Conservation (phyloP, 805 yeast species). For the Wickerhamiella cacticola region DNA sequence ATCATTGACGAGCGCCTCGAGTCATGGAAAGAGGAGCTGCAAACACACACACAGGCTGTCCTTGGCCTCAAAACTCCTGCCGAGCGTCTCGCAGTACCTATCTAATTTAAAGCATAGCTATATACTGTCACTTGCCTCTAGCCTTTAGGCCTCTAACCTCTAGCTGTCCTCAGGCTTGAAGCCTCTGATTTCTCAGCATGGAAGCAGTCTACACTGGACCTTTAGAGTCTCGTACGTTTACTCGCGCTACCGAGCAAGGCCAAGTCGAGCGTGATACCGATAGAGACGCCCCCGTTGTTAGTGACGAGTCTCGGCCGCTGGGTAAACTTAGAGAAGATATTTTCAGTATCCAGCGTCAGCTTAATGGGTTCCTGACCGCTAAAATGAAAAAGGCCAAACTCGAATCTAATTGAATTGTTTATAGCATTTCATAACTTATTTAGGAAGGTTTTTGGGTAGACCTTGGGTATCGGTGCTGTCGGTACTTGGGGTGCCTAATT, state of each 20-base stretch:
- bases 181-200: constrained; percentile 7
- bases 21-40: constrained; percentile 29
- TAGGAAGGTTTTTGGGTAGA: no score
- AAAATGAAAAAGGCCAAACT: constrained; percentile 16
- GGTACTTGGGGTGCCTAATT: no score
- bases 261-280: constrained; percentile 14
- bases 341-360: constrained; percentile 21
- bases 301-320: constrained; percentile 16
- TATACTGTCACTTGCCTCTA: neutral
- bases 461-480: no score
- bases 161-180: no score
- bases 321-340: constrained; percentile 19
- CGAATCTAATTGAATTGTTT: neutral
- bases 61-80: neutral
- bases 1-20: constrained; percentile 26
- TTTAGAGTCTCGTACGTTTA: constrained; percentile 14
- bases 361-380: constrained; percentile 20
- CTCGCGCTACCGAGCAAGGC: constrained; percentile 7
- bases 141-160: neutral
- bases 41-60: constrained; percentile 15
- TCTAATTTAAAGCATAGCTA: constrained; percentile 4
- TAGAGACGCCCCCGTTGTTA: constrained; percentile 18
- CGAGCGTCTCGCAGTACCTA: constrained; percentile 7
- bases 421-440: neutral
- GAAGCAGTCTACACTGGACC: constrained; percentile 10